These are phyloP conservation scores for Gastrodia elata DNA, from an alignment of 106 monocot genomes.

Conservation along the genomic window DNA sequence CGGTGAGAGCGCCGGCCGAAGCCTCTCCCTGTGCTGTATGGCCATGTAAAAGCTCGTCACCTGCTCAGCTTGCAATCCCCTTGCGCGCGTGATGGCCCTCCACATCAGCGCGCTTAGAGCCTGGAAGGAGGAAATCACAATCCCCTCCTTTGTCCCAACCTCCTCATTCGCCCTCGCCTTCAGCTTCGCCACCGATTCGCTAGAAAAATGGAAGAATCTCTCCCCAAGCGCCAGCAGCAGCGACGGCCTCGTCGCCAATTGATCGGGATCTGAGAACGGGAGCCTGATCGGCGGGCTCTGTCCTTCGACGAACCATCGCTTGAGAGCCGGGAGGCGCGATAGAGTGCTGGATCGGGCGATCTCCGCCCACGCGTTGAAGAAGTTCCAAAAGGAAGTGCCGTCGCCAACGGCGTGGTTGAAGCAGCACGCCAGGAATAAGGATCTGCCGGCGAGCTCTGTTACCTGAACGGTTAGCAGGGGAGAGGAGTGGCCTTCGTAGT, in stretches of 20 bases:
- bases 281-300: constrained; percentile 32
- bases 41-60: constrained; percentile 24
- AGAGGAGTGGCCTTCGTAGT: constrained; percentile 40
- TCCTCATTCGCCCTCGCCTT: constrained; percentile 49
- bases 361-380: constrained; percentile 69
- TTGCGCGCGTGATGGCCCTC: constrained; percentile 43
- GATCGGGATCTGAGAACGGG: constrained; percentile 20
- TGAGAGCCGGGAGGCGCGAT: constrained; percentile 28
- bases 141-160: neutral
- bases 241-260: constrained; percentile 29
- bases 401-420: constrained; percentile 70
- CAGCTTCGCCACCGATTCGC: constrained; percentile 23
- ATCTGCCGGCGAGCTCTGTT: constrained; percentile 54
- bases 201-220: constrained; percentile 57
- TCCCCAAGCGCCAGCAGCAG: constrained; percentile 33
- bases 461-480: constrained; percentile 59
- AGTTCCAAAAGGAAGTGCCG: constrained; percentile 62
- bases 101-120: constrained; percentile 44
- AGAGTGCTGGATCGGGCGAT: constrained; percentile 14
- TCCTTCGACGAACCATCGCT: constrained; percentile 54
- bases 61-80: constrained; percentile 19
- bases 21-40: constrained; percentile 34
- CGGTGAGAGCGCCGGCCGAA: constrained; percentile 36
- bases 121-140: constrained; percentile 37
- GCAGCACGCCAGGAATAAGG: constrained; percentile 46